Base-by-base conservation (phyloP, 257 asterid species). In the Ajuga chamaepitys region DNA sequence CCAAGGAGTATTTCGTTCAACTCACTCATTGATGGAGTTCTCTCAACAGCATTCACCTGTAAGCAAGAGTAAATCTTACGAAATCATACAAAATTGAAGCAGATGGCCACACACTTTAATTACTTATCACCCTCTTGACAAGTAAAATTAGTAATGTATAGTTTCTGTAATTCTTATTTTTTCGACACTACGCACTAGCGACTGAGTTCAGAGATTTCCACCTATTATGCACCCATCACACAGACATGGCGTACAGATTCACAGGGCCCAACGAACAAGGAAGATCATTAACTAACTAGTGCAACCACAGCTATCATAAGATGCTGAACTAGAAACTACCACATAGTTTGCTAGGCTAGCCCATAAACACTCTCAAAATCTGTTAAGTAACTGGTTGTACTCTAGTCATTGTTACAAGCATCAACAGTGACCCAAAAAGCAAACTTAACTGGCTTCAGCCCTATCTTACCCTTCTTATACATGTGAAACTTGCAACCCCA, bases 1-100 rank as follows among this genome's bases (percentile, higher is more conserved):
- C 99, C 99, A 34, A 94, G 82, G 64, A 94, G 89, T 66, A 94
- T 85, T 85, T 94, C 98, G 22, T 85, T 94, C 87, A 94, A 78
- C 82, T 94, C 99, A 65, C 99, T 94, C 99, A 94, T 88, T 38
- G 99, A 94, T 62, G 97, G 98, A 72, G 99, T 90, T 85, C 86
- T 91, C 81, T 94, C 99, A 69, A 86, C 83, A 59, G 95, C 95
- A 81, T 86, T 89, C 70, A 94, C 96, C 99, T 94, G 85, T 51
- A 80, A 61, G 32, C 35, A 62, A 59, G 75, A 63, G 67, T 68
- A 46, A 42, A 22, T 30, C 64, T 71, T 34, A 70, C 56, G 65
- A 66, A 45, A 62, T 24, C 9, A 37, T 18, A 44, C n/a, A 62
- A 53, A 14, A 50, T 7, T 53, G 42, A 52, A 18, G n/a, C 32